Conservation (phyloP, 331 rosid species). For the Rhamnella rubrinervis region DNA sequence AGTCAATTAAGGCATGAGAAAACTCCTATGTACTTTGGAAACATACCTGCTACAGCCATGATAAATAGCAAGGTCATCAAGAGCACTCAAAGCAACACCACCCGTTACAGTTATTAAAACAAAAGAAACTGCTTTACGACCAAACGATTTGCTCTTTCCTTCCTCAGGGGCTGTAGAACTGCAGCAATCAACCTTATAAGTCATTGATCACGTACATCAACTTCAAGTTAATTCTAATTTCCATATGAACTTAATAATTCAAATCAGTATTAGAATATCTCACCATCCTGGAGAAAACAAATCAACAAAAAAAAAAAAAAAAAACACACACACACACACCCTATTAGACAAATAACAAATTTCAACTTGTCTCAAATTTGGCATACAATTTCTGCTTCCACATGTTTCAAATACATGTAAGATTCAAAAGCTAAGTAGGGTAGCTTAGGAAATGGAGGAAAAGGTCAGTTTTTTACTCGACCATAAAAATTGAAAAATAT, state of each 20-base stretch:
- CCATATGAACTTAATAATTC: background rate
- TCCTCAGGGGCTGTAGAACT: conserved; percentile 50
- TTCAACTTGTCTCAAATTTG: no score
- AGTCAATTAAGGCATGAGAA: background rate
- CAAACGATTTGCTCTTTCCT: conserved; percentile 43
- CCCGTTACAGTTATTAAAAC: conserved; percentile 72
- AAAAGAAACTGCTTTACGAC: conserved; percentile 75
- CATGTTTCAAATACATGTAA: no score
- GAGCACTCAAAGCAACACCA: conserved; percentile 90
- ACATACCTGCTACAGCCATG: conserved; percentile 79
- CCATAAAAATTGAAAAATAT: no score
- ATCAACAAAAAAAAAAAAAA: no score
- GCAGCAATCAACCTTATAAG: conserved; percentile 34
- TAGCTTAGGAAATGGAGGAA: no score
- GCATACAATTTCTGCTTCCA: no score
- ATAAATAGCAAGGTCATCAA: conserved; percentile 83
- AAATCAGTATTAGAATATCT: no score
- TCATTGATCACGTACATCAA: conserved; percentile 20
- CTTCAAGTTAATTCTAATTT: background rate
- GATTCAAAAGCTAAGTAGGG: no score
- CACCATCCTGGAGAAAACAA: no score
- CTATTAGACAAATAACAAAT: no score
- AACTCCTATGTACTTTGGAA: background rate
- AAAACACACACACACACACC: no score
- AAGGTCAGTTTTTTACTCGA: no score